phyloP scores from a whole-genome alignment of 345 rosid genomes.

The Iberis pinnata region DNA sequence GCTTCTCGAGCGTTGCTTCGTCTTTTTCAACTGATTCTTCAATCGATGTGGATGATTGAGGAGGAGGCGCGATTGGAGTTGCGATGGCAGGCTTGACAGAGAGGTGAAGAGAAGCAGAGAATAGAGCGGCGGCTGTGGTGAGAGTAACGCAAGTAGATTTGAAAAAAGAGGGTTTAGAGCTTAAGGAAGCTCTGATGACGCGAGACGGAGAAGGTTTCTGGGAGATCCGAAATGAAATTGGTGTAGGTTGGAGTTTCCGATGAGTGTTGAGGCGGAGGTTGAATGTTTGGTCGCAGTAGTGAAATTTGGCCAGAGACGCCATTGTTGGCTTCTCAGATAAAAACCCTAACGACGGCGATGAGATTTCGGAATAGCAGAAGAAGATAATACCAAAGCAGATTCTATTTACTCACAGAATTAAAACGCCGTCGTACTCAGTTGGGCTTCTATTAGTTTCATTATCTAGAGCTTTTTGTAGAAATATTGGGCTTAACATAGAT shows the following conservation, averaged over 20 bases:
- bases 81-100: conserved; percentile 46
- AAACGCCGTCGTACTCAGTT: not conserved
- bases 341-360: conserved; percentile 20
- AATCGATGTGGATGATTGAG: conserved; percentile 29
- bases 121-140: conserved; percentile 52
- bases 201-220: conserved; percentile 30
- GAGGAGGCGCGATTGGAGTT: conserved; percentile 24
- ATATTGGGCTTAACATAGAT: not conserved
- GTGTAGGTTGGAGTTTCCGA: conserved; percentile 31
- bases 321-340: conserved; percentile 26
- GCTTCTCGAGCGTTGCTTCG: conserved; percentile 46
- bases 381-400: not conserved
- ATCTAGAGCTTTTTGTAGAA: not conserved
- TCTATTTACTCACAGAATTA: too few relatives aligned
- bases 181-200: conserved; percentile 42
- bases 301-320: conserved; percentile 50
- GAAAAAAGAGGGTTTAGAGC: conserved; percentile 31
- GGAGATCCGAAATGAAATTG: conserved; percentile 16
- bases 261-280: conserved; percentile 31
- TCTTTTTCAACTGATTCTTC: too few relatives aligned
- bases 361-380: not conserved
- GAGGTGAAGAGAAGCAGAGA: conserved; percentile 37
- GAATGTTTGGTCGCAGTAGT: conserved; percentile 34
- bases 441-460: not conserved
- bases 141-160: conserved; percentile 49